Base-by-base conservation (phyloP, 768 basidiomycete species). In the Collybia sp. region DNA sequence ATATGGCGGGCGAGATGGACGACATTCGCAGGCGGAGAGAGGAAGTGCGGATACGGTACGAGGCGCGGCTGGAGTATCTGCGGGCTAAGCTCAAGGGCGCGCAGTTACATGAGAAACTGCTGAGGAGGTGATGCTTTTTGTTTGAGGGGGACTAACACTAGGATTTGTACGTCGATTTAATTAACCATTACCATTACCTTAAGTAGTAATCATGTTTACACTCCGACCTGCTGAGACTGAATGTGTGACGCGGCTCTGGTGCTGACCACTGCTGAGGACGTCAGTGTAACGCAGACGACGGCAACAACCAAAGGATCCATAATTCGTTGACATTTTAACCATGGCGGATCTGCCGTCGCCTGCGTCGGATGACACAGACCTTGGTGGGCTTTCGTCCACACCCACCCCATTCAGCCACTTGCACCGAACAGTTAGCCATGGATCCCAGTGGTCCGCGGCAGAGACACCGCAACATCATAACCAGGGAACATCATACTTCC, bases 31-130 rank as follows among this genome's bases (percentile, higher is more conserved):
- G 77, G 50, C 73, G 86, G 51, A 70, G 85, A 32, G 80, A 77
- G 45, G 88, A 89, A 55, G 85, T 92, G 25, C 75, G 73, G 30
- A 70, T 67, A 52, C 76, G 88, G 53, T 92, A 92, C 56, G 83
- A 86, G 45, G 76, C 76, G 30, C 80, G 88, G 40, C 61, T 92
- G 57, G 88, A 89, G 51, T 92, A 87, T 59, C 67, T 92, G 54
- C 78, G 85, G 31, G 89, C 89, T 32, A 85, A 86, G 65, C 59
- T 92, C 58, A 90, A 89, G 65, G 84, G 85, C 15, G 89, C 88
- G 1, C 85, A 90, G 66, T 60, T 92, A 57, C 86, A 85, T 51
- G 90, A 92, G 69, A 88, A 88, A 61, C 64, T 92, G 54, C 53
- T 85, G 70, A 80, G 77, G 59, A 83, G 76, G 60, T 82, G 53